A percentile compares a stretch with the other conserved stretches of the same genome.
These are phyloP conservation scores for Scalesia atractyloides DNA, from an alignment of 129 eudicot genomes.

Conservation along the genomic window DNA sequence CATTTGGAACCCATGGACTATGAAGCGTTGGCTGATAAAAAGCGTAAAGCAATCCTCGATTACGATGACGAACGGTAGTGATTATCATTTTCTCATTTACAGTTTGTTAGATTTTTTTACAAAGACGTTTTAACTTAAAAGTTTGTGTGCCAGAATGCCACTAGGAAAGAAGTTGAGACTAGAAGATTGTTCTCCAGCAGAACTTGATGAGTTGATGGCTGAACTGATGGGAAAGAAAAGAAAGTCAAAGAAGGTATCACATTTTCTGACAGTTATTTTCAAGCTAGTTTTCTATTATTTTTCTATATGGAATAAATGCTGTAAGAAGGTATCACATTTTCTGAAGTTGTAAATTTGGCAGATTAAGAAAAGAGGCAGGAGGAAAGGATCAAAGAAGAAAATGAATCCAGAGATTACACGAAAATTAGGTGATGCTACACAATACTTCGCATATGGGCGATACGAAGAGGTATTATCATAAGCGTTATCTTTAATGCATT, in stretches of 20 bases:
- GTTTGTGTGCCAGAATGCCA: slow-evolving; percentile 47
- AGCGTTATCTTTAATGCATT: not conserved
- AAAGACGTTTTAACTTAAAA: not conserved
- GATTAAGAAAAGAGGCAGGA: slow-evolving; percentile 71
- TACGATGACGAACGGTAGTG: slow-evolving; percentile 24
- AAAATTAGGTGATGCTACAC: slow-evolving; percentile 94
- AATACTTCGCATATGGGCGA: slow-evolving; percentile 65
- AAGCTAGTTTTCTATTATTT: not conserved
- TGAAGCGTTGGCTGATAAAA: slow-evolving; percentile 77
- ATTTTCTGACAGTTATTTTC: slow-evolving; percentile 2
- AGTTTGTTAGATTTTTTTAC: not conserved
- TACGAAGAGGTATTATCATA: slow-evolving; percentile 67
- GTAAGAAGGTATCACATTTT: not conserved
- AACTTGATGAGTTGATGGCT: slow-evolving; percentile 50
- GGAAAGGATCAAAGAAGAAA: slow-evolving; percentile 75
- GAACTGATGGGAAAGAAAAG: slow-evolving; percentile 62
- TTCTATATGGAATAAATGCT: slow-evolving; percentile 2
- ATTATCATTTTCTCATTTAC: not conserved
- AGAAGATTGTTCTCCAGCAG: slow-evolving; percentile 49
- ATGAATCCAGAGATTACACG: slow-evolving; percentile 59
- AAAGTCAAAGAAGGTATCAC: slow-evolving; percentile 68
- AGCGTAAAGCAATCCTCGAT: slow-evolving; percentile 50
- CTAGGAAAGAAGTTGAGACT: slow-evolving; percentile 59
- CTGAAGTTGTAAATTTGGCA: slow-evolving; percentile 30
- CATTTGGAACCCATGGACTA: slow-evolving; percentile 66